Conservation (phyloP, 1,139 yeast genomes). For the Hyphopichia buzzinii region DNA sequence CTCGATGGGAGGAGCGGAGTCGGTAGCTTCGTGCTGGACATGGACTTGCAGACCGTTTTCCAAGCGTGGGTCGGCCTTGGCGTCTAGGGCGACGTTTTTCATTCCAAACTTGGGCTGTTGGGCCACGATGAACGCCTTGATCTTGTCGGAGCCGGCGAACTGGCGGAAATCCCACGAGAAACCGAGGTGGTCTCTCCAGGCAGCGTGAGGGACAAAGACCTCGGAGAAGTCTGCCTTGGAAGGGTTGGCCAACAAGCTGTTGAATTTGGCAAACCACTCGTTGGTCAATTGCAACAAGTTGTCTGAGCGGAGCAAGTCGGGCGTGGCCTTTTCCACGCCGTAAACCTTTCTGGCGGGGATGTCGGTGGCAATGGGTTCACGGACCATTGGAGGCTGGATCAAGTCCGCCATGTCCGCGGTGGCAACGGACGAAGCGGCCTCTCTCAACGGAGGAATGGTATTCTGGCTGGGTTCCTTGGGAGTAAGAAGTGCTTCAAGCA, state of each 20-base stretch:
- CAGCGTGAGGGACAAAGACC: slow-evolving; percentile 22
- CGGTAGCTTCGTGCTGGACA: slow-evolving; percentile 23
- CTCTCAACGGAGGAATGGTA: slow-evolving; percentile 1
- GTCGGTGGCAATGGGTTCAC: slow-evolving; percentile 20
- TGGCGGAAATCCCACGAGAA: slow-evolving; percentile 29
- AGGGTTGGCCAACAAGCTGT: slow-evolving; percentile 12
- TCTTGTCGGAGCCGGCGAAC: slow-evolving; percentile 25
- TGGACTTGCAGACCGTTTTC: slow-evolving; percentile 23
- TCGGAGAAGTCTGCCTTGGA: slow-evolving; percentile 6
- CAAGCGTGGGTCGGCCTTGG: slow-evolving; percentile 21
- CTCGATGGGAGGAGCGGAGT: slow-evolving; percentile 22
- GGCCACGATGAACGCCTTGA: slow-evolving; percentile 12
- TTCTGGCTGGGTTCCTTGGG: slow-evolving; percentile 1
- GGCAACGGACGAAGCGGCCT: slow-evolving; percentile 2
- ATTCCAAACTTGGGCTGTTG: slow-evolving; percentile 16
- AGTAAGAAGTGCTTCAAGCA: slow-evolving; percentile 2
- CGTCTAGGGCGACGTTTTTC: slow-evolving; percentile 22
- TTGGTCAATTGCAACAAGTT: slow-evolving; percentile 19
- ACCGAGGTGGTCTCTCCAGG: slow-evolving; percentile 36
- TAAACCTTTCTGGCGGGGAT: slow-evolving; percentile 26
- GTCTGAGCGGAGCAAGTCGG: slow-evolving; percentile 18
- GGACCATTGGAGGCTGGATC: slow-evolving; percentile 23
- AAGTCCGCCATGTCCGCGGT: slow-evolving; percentile 14
- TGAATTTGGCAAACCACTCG: slow-evolving; percentile 27
- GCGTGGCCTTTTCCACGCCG: slow-evolving; percentile 21